A percentile compares a stretch with the other conserved stretches of the same genome.
phyloP scores from a whole-genome alignment of 1,139 yeast species.

The Sugiyamaella castrensis region DNA sequence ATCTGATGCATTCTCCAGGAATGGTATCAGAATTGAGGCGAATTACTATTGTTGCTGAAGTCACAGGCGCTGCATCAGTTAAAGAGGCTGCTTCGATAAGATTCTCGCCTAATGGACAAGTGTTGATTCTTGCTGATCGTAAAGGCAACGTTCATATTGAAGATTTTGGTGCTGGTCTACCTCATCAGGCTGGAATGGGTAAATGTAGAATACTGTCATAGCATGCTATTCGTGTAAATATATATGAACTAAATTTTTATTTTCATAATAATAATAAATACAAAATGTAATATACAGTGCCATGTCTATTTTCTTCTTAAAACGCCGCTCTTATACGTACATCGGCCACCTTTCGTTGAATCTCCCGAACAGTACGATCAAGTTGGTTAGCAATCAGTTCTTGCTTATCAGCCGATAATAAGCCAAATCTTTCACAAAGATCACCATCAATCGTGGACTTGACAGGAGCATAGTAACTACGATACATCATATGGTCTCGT shows the following conservation, averaged over 20 bases:
- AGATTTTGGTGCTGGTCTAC: slow-evolving; percentile 85
- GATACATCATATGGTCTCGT: slow-evolving; percentile 61
- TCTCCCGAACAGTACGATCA: slow-evolving; percentile 56
- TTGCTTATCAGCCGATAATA: slow-evolving; percentile 43
- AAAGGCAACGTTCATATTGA: slow-evolving; percentile 75
- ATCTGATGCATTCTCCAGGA: slow-evolving; percentile 61
- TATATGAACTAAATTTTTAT: background rate
- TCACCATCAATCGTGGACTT: slow-evolving; percentile 86
- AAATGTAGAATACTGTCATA: slow-evolving; percentile 48
- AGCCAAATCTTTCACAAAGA: slow-evolving; percentile 57
- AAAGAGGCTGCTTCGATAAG: slow-evolving; percentile 68
- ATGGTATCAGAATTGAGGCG: slow-evolving; percentile 47
- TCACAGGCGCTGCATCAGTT: slow-evolving; percentile 63
- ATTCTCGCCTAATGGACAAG: slow-evolving; percentile 80
- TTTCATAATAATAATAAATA: background rate
- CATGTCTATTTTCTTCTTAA: background rate
- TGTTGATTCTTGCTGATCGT: slow-evolving; percentile 70
- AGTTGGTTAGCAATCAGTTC: slow-evolving; percentile 50
- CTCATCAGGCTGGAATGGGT: slow-evolving; percentile 73
- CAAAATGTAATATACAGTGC: slow-evolving; percentile 1
- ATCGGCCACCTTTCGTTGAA: slow-evolving; percentile 59
- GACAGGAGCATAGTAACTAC: slow-evolving; percentile 78
- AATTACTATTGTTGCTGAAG: slow-evolving; percentile 72
- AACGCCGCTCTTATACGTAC: slow-evolving; percentile 37
- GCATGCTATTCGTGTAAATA: slow-evolving; percentile 1